A percentile compares a stretch with the other conserved stretches of the same genome.
Conservation (phyloP, 108 stramenopile genomes). For the Phaeodactylum tricornutum region DNA sequence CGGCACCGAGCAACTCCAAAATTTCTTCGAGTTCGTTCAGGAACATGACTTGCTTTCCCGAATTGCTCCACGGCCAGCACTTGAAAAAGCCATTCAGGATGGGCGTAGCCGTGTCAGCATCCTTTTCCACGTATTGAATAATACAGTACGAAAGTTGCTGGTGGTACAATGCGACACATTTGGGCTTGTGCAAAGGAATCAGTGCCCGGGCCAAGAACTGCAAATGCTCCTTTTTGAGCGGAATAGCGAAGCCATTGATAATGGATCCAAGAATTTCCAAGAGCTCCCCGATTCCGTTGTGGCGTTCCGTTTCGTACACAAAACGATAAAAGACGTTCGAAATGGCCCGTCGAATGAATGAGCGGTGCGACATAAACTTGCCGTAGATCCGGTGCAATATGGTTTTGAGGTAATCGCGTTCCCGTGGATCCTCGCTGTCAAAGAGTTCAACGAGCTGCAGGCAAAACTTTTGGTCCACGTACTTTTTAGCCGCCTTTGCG, state of each 20-base stretch:
- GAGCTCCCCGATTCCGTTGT: constrained; percentile 97
- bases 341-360: constrained; percentile 94
- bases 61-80: constrained; percentile 96
- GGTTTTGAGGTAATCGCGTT: constrained; percentile 99
- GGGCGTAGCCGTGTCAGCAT: constrained; percentile 93
- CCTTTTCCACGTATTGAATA: constrained; percentile 99
- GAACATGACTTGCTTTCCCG: constrained; percentile 91
- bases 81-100: constrained; percentile 96
- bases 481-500: constrained; percentile 98
- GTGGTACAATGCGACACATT: constrained; percentile 94
- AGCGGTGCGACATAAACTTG: constrained; percentile 98
- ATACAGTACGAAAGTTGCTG: constrained; percentile 99
- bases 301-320: constrained; percentile 93
- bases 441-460: constrained; percentile 95
- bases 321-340: constrained; percentile 96
- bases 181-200: constrained; percentile 98
- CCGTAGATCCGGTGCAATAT: constrained; percentile 98
- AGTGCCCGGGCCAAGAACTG: constrained; percentile 92
- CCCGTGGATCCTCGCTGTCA: constrained; percentile 98
- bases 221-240: constrained; percentile 96
- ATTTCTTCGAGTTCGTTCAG: constrained; percentile 98
- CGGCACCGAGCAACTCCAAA: constrained; percentile 85
- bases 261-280: constrained; percentile 97
- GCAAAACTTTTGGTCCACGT: constrained; percentile 91
- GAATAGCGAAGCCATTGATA: constrained; percentile 97